These are phyloP conservation scores for Mycosarcoma maydis DNA, from an alignment of 1,284 basidiomycete genomes.

Conservation along the genomic window DNA sequence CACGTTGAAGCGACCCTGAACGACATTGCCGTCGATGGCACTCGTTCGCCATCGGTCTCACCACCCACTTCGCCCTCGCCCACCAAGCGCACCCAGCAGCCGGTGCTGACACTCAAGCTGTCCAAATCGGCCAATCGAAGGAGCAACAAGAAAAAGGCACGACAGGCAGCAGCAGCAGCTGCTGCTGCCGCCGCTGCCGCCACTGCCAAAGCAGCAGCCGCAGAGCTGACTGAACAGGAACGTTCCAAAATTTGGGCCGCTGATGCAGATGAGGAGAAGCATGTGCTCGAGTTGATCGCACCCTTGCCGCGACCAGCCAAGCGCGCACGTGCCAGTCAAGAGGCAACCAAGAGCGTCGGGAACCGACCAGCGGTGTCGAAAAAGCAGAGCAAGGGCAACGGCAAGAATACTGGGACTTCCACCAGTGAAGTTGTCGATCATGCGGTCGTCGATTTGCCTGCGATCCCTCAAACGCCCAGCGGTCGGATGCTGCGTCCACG, in stretches of 20 bases:
- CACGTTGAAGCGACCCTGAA: neutral
- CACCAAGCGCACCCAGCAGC: slow-evolving; percentile 21
- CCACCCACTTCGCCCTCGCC: slow-evolving; percentile 34
- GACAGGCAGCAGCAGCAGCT: slow-evolving; percentile 8
- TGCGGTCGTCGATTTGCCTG: neutral
- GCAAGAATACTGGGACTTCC: neutral
- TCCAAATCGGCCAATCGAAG: slow-evolving; percentile 23
- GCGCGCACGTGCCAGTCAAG: slow-evolving; percentile 8
- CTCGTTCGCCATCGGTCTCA: slow-evolving; percentile 24
- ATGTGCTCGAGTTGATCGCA: slow-evolving; percentile 13
- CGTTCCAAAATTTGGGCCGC: neutral
- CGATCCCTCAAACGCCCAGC: slow-evolving; percentile 9
- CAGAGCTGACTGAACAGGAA: slow-evolving; percentile 10
- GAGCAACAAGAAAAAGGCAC: slow-evolving; percentile 24
- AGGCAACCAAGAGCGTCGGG: neutral
- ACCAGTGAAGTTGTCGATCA: neutral
- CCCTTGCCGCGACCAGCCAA: slow-evolving; percentile 4
- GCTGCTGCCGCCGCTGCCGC: slow-evolving; percentile 6
- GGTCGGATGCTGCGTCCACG: slow-evolving; percentile 18
- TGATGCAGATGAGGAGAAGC: slow-evolving; percentile 26
- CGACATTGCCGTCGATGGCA: neutral
- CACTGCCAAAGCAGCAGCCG: no score
- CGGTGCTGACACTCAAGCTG: slow-evolving; percentile 6
- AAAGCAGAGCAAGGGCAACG: slow-evolving; percentile 1
- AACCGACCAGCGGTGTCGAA: neutral